Base-by-base conservation (phyloP, 1,284 basidiomycete species). In the Melanopsichium pennsylvanicum region DNA sequence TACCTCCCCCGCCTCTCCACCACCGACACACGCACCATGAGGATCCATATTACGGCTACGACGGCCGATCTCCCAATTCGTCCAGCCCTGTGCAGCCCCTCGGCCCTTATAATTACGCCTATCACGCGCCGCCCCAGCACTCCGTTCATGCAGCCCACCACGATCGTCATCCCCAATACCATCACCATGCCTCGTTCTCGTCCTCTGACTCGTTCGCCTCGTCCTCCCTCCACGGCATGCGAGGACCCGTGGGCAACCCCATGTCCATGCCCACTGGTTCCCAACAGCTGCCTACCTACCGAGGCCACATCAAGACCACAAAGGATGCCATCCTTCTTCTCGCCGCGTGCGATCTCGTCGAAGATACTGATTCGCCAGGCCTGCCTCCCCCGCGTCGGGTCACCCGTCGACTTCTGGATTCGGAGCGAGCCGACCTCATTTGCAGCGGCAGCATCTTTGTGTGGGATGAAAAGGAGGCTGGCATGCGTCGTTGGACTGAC, bases 401-500 rank as follows among this genome's bases (percentile, higher is more conserved):
- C 26, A 67, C 70, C 5, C 71, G 79, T 5, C 61, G 79, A 19
- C 52, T 80, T 22, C 55, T 79, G 7, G 79, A 80, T 32, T 70
- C 69, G 22, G 79, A 80, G 42, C 70, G 78, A 19, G 72, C 72
- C n/a, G 61, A 60, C 12, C 36, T 80, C 36, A 74, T 80, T 38
- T 67, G 62, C 39, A 70, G 70, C 4, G 79, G 79, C 15, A 72
- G 70, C 39, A 67, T 80, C 45, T 80, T 80, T 64, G 78, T 75
- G 10, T 80, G 77, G 76, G 77, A 79, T 40, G 79, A 80, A 43
- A 73, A 78, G 44, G 76, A 79, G 52, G 78, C 79, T 13, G 75
- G 78, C 52, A 84, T 84, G 83, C 74, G 83, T n/a, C 62, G 84
- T 10, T 84, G 84, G 84, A 84, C 84, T 6, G 84, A 84, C 66